Percentiles rank a stretch among this genome's conserved stretches.
Conservation (phyloP, 495 filamentous ascomycete genomes). For the Penicillium coffeae region DNA sequence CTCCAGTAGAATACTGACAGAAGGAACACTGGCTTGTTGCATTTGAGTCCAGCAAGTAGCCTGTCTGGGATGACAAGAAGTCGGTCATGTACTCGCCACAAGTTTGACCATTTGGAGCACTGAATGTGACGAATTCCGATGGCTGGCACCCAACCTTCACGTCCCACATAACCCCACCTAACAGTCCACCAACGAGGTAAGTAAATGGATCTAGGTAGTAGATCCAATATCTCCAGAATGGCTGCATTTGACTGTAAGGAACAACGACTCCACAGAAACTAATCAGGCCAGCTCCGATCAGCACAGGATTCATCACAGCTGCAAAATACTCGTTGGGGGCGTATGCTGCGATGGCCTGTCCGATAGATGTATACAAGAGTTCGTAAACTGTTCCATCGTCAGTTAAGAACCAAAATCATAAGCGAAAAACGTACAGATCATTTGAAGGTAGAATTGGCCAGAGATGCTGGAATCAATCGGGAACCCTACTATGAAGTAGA, state of each 20-base stretch:
- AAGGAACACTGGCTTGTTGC: slow-evolving; percentile 56
- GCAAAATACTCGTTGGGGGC: slow-evolving; percentile 54
- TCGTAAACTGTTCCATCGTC: slow-evolving; percentile 33
- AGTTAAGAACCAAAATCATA: not conserved
- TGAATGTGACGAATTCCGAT: slow-evolving; percentile 59
- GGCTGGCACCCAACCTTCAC: slow-evolving; percentile 52
- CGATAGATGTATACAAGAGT: slow-evolving; percentile 42
- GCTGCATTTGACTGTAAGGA: slow-evolving; percentile 46
- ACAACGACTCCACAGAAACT: slow-evolving; percentile 55
- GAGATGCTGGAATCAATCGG: slow-evolving; percentile 39
- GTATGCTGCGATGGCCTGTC: slow-evolving; percentile 49
- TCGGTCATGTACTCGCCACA: slow-evolving; percentile 64
- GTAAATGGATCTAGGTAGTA: slow-evolving; percentile 56
- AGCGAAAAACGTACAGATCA: slow-evolving; percentile 39
- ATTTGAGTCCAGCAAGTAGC: slow-evolving; percentile 55
- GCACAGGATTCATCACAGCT: slow-evolving; percentile 48
- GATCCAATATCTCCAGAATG: slow-evolving; percentile 59
- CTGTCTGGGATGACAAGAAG: slow-evolving; percentile 49
- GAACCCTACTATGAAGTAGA: slow-evolving; percentile 57
- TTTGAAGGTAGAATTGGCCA: slow-evolving; percentile 43
- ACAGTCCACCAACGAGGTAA: slow-evolving; percentile 48
- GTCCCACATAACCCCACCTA: slow-evolving; percentile 40
- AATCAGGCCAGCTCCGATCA: slow-evolving; percentile 49
- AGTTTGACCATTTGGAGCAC: slow-evolving; percentile 54
- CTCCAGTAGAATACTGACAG: slow-evolving; percentile 49